Conservation (phyloP, 2,329 filamentous ascomycete species). For the Pestalotiopsis fici region DNA sequence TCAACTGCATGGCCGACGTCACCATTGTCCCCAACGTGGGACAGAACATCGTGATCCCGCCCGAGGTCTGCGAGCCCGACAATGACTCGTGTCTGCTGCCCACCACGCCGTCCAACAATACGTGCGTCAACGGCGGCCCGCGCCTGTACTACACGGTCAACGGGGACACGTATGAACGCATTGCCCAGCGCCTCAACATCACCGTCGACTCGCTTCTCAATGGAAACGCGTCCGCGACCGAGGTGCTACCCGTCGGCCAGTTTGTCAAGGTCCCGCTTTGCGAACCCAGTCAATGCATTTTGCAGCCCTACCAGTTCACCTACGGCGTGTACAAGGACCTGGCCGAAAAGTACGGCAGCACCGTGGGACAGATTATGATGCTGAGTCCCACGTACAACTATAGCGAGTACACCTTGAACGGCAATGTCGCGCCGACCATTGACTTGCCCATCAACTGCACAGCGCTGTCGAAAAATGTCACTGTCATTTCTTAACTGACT, state of each 20-base stretch:
- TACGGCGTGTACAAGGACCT: not conserved
- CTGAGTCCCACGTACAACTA: not conserved
- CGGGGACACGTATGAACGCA: not conserved
- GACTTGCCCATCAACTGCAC: not conserved
- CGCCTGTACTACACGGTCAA: not conserved
- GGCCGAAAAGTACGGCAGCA: not conserved
- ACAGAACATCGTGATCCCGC: not conserved
- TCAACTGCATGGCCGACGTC: constrained; percentile 5
- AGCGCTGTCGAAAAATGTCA: not conserved
- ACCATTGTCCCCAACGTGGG: not conserved
- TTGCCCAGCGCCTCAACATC: not conserved
- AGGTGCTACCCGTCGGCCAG: not conserved
- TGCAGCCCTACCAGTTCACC: not conserved
- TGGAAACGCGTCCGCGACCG: not conserved
- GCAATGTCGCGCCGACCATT: not conserved
- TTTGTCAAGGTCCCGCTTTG: not conserved
- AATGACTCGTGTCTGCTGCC: not conserved
- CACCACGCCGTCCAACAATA: not conserved
- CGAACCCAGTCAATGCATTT: not conserved
- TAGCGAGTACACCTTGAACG: not conserved
- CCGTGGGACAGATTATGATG: not conserved
- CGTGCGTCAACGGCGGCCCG: not conserved
- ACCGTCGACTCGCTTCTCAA: not conserved
- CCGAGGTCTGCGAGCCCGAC: not conserved
- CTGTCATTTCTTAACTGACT: not conserved